phyloP scores from a whole-genome alignment of 225 moss, liverwort and hornwort species.

The Asterella californica region DNA sequence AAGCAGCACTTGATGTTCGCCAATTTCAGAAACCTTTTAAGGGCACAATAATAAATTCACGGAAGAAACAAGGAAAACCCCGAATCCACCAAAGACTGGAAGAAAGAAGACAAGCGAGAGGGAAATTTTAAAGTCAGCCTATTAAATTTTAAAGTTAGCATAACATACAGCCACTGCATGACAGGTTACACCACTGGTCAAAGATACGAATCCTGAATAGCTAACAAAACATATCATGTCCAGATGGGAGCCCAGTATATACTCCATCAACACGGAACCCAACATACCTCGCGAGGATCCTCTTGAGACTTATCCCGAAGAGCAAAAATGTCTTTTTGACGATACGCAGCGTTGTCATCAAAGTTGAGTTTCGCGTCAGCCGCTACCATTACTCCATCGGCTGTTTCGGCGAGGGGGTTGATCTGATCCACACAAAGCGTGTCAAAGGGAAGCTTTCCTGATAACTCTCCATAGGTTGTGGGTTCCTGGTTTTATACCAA shows the following conservation, averaged over 20 bases:
- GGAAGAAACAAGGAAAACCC: neutral
- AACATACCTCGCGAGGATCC: constrained; percentile 82
- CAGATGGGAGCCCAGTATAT: neutral
- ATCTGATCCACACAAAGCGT: constrained; percentile 40
- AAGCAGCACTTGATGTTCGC: neutral
- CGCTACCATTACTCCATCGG: constrained; percentile 62
- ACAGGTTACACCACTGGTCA: neutral
- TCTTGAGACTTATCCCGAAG: constrained; percentile 89
- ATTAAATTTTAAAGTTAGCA: neutral
- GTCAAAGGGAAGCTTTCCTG: neutral
- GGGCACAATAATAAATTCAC: neutral
- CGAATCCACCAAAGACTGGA: neutral
- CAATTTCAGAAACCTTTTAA: neutral
- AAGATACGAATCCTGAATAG: neutral
- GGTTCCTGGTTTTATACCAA: too few species aligned
- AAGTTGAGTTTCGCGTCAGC: constrained; percentile 99
- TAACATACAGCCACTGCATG: neutral
- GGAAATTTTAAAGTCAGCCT: neutral
- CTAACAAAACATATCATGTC: neutral
- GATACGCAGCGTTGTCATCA: constrained; percentile 89
- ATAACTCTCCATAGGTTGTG: too few species aligned
- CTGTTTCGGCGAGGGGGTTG: constrained; percentile 91
- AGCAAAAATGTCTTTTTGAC: constrained; percentile 79
- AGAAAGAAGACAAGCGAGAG: too few species aligned
- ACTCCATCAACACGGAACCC: neutral